phyloP scores from a whole-genome alignment of 2,329 filamentous ascomycete genomes.

The Sclerotinia borealis region DNA sequence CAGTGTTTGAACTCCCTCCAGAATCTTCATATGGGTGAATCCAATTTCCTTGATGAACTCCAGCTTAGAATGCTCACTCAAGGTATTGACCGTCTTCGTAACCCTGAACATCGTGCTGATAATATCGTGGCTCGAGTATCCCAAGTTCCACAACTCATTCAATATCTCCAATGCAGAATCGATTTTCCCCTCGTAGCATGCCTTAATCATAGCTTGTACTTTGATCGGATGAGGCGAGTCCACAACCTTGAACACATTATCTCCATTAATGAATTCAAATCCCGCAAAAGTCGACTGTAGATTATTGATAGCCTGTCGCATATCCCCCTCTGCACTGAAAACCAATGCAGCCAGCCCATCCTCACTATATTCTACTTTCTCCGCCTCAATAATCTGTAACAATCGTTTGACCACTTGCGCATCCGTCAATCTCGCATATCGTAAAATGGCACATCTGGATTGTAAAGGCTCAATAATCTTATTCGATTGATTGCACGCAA shows the following conservation, averaged over 20 bases:
- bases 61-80: slow-evolving; percentile 91
- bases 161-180: slow-evolving; percentile 80
- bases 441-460: slow-evolving; percentile 90
- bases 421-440: slow-evolving; percentile 89
- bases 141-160: slow-evolving; percentile 87
- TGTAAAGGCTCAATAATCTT: slow-evolving; percentile 99
- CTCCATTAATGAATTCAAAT: slow-evolving; percentile 93
- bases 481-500: slow-evolving; percentile 97
- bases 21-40: slow-evolving; percentile 97
- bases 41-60: slow-evolving; percentile 99
- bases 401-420: slow-evolving; percentile 86
- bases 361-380: slow-evolving; percentile 84
- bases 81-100: slow-evolving; percentile 86
- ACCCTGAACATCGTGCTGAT: slow-evolving; percentile 99
- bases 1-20: slow-evolving; percentile 95
- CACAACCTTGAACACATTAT: slow-evolving; percentile 97
- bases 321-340: slow-evolving; percentile 95
- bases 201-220: slow-evolving; percentile 97
- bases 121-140: slow-evolving; percentile 98
- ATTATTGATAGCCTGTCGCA: slow-evolving; percentile 99
- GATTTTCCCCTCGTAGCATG: slow-evolving; percentile 86
- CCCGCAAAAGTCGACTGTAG: slow-evolving; percentile 88
- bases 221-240: slow-evolving; percentile 97
- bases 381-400: slow-evolving; percentile 86
- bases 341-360: slow-evolving; percentile 94